Percentiles rank a stretch among this genome's conserved stretches.
These are phyloP conservation scores for Saccharomyces eubayanus DNA, from an alignment of 805 yeast genomes.

Conservation along the genomic window DNA sequence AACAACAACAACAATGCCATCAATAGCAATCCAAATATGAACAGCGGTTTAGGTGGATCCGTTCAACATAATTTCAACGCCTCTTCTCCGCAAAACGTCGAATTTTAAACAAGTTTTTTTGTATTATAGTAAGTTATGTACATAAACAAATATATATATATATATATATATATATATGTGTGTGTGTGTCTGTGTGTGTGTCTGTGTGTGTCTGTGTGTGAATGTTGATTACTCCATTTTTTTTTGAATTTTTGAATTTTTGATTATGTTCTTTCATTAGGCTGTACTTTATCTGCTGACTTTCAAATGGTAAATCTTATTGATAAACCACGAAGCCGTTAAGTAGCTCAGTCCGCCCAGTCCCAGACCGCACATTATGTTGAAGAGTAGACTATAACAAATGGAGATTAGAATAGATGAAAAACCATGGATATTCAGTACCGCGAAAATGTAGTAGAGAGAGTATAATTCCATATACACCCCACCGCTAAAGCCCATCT, in stretches of 20 bases:
- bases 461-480: constrained; percentile 63
- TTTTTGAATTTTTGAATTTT: constrained; percentile 1
- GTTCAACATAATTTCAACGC: constrained; percentile 21
- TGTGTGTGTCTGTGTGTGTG: background rate
- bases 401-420: constrained; percentile 62
- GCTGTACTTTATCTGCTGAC: background rate
- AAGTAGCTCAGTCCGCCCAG: constrained; percentile 70
- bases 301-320: constrained; percentile 25
- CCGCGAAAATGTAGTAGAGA: constrained; percentile 51
- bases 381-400: constrained; percentile 59
- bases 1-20: background rate
- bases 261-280: too few species aligned
- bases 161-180: background rate
- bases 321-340: constrained; percentile 58
- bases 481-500: constrained; percentile 63
- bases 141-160: background rate
- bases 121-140: background rate
- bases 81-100: constrained; percentile 2
- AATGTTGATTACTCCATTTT: constrained; percentile 6
- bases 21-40: constrained; percentile 2
- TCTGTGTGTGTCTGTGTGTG: background rate
- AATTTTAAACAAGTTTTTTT: constrained; percentile 6
- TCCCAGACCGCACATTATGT: constrained; percentile 53
- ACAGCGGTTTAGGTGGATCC: constrained; percentile 27
- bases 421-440: constrained; percentile 55